Evolutionary conservation across 2,329 filamentous ascomycete species (phyloP), one percentile per base, ranked within the genome.

Genomic region (Phoma sp.): DNA sequence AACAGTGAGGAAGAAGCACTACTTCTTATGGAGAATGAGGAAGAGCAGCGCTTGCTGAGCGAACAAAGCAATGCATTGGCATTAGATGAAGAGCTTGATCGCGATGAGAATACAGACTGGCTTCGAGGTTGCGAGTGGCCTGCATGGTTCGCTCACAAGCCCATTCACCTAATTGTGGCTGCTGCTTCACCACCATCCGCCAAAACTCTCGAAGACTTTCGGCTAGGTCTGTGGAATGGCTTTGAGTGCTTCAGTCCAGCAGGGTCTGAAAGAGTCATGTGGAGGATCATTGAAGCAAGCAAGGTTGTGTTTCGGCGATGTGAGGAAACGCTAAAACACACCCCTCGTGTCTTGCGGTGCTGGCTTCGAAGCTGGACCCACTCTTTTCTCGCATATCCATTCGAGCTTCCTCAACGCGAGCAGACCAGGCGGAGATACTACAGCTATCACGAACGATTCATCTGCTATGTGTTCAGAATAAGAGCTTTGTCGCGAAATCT

Each of bases 31-130:
- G 54, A 57, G 45, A 38, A 52, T 15, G 11, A 53, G 33, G 48
- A 53, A 47, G 42, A 56, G 28, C 20, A 47, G 30, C 36, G 42
- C 36, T 47, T 47, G 30, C 12, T 42, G 38, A n/a, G 32, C 30
- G 29, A 42, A 23, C 20, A 2, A 21, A 49, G n/a, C 29, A 25
- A n/a, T n/a, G n/a, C 11, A 25, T 17, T 56, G 15, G 53, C 42
- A 37, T 23, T 56, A 18, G 42, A 56, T 17, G 14, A 7, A 45
- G 47, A 56, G 42, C 53, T 52, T 20, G 47, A 52, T 20, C 32
- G 52, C 23, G 17, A 56, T 6, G 15, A 56, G 39, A 56, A 56
- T 25, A 56, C 53, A 17, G 23, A 56, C 32, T 56, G 18, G 53
- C 47, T 56, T 29, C 18, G 18, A 43, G 53, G 42, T 38, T 56